Base-by-base conservation (phyloP, 441 rosid species). In the Corymbia calophylla region DNA sequence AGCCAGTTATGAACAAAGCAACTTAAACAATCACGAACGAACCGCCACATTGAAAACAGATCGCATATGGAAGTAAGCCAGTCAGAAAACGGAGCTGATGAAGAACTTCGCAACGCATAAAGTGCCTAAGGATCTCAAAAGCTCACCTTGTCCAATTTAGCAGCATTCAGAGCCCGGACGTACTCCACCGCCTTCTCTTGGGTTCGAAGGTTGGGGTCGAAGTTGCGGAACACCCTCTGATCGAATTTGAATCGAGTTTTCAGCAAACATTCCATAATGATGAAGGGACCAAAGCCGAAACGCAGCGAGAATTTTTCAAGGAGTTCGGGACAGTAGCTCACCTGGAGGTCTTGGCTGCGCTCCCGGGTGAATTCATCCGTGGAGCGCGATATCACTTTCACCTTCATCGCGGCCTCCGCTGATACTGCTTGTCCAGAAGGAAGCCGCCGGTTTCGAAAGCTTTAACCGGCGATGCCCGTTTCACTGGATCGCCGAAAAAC, bases 261-360 rank as follows among this genome's bases (percentile, higher is more conserved):
- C n/a, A 80, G 47, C 49, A n/a, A 32, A 86, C 35, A 31, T 14
- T 19, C 44, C 35, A 5, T 44, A 6, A 39, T 29, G 27, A 85
- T 44, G 58, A 64, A 39, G 58, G 48, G 8, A 86, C 2, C 53
- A 25, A 66, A 82, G 86, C 27, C 32, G 49, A 88, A 53, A 7
- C 35, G 4, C 21, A 29, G 9, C 47, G 35, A 58, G 25, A 55
- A 19, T 68, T 68, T 68, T 39, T 1, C 2, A 44, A 32, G 18
- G 80, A 9, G 80, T 29, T 18, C 18, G 2, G 4, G 80, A 10
- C 23, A 23, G 4, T 23, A 29, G 8, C 39, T 77, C 86, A 96
- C 98, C 97, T 95, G 99, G 62, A 98, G 97, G 89, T 98, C 99
- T 81, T 97, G 96, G 93, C 99, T 97, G 91, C 99, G 93, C 88